Percentiles rank a stretch among this genome's conserved stretches.
These are phyloP conservation scores for Colletotrichum abscissum DNA, from an alignment of 2,329 filamentous ascomycete species.

Conservation along the genomic window DNA sequence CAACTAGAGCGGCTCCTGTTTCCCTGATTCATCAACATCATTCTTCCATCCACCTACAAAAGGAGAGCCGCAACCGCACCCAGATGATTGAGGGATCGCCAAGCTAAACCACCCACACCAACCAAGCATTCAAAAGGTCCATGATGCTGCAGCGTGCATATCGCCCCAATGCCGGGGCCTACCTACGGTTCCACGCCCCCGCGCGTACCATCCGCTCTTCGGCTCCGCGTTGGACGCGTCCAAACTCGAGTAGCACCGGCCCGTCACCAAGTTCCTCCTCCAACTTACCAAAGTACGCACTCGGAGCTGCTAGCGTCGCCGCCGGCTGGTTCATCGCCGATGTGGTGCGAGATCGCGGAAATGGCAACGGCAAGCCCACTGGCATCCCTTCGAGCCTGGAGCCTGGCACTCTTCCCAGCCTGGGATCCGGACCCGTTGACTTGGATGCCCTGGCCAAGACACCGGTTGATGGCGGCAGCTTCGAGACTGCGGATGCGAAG, in stretches of 20 bases:
- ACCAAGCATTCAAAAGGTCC: neutral
- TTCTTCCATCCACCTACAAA: neutral
- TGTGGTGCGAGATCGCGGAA: neutral
- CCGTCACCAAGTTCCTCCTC: neutral
- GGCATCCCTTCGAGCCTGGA: neutral
- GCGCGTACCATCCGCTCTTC: neutral
- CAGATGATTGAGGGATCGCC: neutral
- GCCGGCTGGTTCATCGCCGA: neutral
- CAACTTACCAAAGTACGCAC: neutral
- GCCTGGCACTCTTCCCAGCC: constrained; percentile 7
- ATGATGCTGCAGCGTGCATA: constrained; percentile 28
- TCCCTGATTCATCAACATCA: neutral
- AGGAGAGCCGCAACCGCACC: neutral
- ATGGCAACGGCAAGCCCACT: neutral
- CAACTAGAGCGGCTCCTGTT: neutral
- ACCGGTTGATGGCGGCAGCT: constrained; percentile 24
- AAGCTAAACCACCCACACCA: neutral
- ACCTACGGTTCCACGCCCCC: neutral
- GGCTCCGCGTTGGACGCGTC: constrained; percentile 18
- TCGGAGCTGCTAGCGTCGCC: neutral
- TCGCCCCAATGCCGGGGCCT: constrained; percentile 5
- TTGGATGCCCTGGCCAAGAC: constrained; percentile 13
- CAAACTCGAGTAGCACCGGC: constrained; percentile 2
- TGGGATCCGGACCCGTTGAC: constrained; percentile 18
- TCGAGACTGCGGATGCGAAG: constrained; percentile 44